These are phyloP conservation scores for Fusarium paranaense DNA, from an alignment of 2,329 filamentous ascomycete genomes.

Conservation along the genomic window DNA sequence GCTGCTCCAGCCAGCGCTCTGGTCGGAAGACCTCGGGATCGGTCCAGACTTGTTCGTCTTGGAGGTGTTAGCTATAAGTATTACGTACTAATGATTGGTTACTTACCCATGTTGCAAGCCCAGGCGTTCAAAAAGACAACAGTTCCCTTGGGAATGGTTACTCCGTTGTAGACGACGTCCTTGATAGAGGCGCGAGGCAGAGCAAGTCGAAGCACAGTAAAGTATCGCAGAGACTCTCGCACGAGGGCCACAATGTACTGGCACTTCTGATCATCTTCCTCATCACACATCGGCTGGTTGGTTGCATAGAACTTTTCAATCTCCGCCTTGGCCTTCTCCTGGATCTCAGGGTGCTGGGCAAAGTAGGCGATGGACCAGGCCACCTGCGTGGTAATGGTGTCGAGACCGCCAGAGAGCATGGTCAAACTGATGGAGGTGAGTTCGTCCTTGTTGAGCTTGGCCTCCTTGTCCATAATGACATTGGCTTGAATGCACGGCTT, in stretches of 20 bases:
- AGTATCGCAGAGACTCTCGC: slow-evolving; percentile 71
- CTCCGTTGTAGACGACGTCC: slow-evolving; percentile 68
- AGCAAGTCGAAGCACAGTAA: slow-evolving; percentile 71
- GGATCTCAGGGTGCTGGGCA: slow-evolving; percentile 69
- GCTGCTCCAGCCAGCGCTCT: slow-evolving; percentile 68
- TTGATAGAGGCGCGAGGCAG: slow-evolving; percentile 71
- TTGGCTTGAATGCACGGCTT: slow-evolving; percentile 76
- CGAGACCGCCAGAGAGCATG: slow-evolving; percentile 75
- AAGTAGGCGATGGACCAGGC: slow-evolving; percentile 74
- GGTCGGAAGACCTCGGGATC: slow-evolving; percentile 68
- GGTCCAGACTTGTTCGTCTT: slow-evolving; percentile 38
- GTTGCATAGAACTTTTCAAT: slow-evolving; percentile 66
- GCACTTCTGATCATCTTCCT: slow-evolving; percentile 72
- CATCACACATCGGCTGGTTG: slow-evolving; percentile 68
- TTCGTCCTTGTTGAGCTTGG: slow-evolving; percentile 71
- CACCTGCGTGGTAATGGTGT: slow-evolving; percentile 74
- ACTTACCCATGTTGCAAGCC: slow-evolving; percentile 75
- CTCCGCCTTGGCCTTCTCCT: slow-evolving; percentile 67
- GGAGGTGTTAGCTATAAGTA: neutral
- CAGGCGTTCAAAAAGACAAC: slow-evolving; percentile 75
- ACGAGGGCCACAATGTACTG: slow-evolving; percentile 73
- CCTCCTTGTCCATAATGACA: slow-evolving; percentile 72
- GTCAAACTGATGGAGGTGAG: slow-evolving; percentile 74
- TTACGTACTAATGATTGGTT: neutral
- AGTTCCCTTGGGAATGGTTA: slow-evolving; percentile 70